These are phyloP conservation scores for Wickerhamiella musiphila DNA, from an alignment of 805 yeast species.

Conservation along the genomic window DNA sequence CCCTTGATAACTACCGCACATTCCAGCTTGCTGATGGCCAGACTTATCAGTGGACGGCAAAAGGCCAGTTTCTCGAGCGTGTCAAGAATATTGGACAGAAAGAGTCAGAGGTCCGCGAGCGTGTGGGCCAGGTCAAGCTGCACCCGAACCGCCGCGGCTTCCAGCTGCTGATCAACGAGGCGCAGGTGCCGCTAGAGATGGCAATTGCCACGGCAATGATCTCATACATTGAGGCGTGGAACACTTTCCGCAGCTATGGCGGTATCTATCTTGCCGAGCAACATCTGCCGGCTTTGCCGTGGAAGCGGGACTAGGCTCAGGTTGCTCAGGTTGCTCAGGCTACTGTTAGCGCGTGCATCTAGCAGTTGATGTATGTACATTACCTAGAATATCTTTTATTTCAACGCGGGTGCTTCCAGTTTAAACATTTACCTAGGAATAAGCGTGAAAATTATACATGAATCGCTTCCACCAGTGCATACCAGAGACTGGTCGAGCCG, in stretches of 20 bases:
- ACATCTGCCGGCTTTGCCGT: conserved; percentile 11
- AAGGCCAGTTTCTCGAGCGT: conserved; percentile 39
- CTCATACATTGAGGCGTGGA: conserved; percentile 52
- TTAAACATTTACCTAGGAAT: no score
- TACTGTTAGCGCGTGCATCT: no score
- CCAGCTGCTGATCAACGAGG: conserved; percentile 35
- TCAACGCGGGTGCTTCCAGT: no score
- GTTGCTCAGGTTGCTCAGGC: background rate
- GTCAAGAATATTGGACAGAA: conserved; percentile 45
- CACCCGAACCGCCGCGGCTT: conserved; percentile 41
- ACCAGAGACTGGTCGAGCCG: no score
- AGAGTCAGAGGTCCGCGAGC: conserved; percentile 44
- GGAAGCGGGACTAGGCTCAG: conserved; percentile 14
- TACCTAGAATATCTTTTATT: no score
- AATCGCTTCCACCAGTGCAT: no score
- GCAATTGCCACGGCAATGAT: conserved; percentile 44
- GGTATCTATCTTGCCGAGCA: conserved; percentile 38
- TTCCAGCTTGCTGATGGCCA: conserved; percentile 43
- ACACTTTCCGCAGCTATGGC: conserved; percentile 41
- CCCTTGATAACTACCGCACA: conserved; percentile 40
- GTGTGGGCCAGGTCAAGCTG: conserved; percentile 43
- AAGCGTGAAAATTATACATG: no score
- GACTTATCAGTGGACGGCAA: conserved; percentile 49
- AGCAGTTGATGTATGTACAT: no score
- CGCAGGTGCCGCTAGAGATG: conserved; percentile 35